Percentiles rank a stretch among this genome's conserved stretches.
These are phyloP conservation scores for Fusarium irregulare DNA, from an alignment of 2,329 filamentous ascomycete species.

Conservation along the genomic window DNA sequence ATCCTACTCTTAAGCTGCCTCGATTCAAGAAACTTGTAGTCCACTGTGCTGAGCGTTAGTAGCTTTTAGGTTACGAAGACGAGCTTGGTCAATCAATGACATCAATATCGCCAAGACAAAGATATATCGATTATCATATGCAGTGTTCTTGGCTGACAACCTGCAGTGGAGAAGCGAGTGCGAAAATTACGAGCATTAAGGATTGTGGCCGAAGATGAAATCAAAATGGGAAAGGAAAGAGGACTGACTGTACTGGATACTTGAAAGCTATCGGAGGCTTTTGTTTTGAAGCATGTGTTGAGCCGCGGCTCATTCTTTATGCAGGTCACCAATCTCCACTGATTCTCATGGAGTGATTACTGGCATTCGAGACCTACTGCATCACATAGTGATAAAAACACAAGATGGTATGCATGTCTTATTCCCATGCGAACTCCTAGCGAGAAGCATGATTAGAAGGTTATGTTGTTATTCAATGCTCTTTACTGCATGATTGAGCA, in stretches of 20 bases:
- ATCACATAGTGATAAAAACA: not conserved
- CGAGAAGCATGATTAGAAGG: not conserved
- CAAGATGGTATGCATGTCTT: not conserved
- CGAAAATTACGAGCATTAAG: not conserved
- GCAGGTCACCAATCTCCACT: conserved; percentile 23
- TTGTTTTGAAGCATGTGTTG: conserved; percentile 10
- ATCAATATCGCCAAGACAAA: conserved; percentile 27
- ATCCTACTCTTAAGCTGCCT: not conserved
- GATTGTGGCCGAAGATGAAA: not conserved
- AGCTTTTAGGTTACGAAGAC: not conserved
- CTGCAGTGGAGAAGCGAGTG: not conserved
- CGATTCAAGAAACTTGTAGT: not conserved
- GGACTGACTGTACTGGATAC: not conserved
- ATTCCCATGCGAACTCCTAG: not conserved
- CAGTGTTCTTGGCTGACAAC: conserved; percentile 1
- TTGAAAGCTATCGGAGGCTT: not conserved
- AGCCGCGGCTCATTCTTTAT: conserved; percentile 9
- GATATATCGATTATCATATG: not conserved
- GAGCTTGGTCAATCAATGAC: conserved; percentile 24
- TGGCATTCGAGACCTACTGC: conserved; percentile 14
- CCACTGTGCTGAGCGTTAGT: not conserved
- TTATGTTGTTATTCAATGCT: not conserved
- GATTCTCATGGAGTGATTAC: not conserved
- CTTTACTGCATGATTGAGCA: not conserved
- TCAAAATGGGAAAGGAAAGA: not conserved